phyloP scores from a whole-genome alignment of 768 basidiomycete genomes.

The Antrodiella citrinella region DNA sequence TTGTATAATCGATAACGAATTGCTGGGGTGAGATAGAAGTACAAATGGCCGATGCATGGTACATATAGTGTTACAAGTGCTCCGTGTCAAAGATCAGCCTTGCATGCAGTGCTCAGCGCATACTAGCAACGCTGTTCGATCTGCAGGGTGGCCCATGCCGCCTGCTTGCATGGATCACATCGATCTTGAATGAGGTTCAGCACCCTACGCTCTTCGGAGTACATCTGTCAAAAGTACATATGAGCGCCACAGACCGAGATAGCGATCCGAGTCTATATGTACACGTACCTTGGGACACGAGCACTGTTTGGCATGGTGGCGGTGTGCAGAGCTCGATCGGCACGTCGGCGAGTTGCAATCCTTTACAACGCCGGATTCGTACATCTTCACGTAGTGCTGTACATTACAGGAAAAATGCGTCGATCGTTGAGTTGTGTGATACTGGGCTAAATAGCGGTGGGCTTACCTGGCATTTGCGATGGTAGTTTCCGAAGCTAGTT shows the following conservation, averaged over 20 bases:
- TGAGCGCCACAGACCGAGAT: too few relatives aligned
- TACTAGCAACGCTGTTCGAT: background rate
- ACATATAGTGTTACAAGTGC: background rate
- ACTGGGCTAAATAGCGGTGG: background rate
- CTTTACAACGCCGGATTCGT: constrained; percentile 22
- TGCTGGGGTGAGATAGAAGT: background rate
- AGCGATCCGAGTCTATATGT: background rate
- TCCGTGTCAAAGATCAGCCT: background rate
- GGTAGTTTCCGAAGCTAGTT: constrained; percentile 22
- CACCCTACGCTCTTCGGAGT: constrained; percentile 18
- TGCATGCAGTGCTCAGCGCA: background rate
- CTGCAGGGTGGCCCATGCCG: constrained; percentile 20
- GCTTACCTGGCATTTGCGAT: constrained; percentile 21
- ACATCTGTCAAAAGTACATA: constrained; percentile 10
- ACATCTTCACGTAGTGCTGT: constrained; percentile 23
- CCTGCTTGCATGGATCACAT: constrained; percentile 18
- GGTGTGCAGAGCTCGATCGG: constrained; percentile 19
- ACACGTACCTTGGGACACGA: constrained; percentile 17
- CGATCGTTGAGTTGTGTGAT: too few relatives aligned
- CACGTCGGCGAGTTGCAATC: constrained; percentile 20
- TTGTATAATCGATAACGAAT: background rate
- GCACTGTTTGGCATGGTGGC: constrained; percentile 17
- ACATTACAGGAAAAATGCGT: background rate
- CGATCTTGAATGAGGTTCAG: constrained; percentile 20
- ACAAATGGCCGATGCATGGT: background rate